Evolutionary conservation across 2,329 filamentous ascomycete genomes (phyloP).

Genomic region (Fusarium circinatum): DNA sequence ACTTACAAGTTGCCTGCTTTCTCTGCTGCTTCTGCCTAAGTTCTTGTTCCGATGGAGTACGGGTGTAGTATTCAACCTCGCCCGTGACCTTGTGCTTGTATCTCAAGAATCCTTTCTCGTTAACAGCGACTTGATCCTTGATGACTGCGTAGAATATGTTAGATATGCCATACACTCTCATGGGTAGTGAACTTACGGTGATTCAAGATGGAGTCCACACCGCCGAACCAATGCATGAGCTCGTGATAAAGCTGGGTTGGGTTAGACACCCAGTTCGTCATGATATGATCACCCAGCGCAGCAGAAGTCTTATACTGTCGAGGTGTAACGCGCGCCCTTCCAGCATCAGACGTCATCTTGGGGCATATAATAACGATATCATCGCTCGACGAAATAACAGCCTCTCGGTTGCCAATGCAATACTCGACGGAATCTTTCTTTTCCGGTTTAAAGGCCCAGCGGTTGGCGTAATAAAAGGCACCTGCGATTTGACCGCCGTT

Average conservation of each 20-base stretch:
- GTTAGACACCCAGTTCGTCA: background rate
- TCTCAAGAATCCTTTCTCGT: background rate
- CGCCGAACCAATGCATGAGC: slow-evolving; percentile 12
- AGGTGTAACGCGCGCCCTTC: background rate
- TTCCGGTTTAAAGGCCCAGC: background rate
- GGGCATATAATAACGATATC: background rate
- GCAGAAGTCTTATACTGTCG: background rate
- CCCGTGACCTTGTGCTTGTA: background rate
- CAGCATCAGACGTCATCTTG: background rate
- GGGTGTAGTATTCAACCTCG: background rate
- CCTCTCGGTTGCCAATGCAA: slow-evolving; percentile 5
- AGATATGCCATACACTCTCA: too few relatives aligned
- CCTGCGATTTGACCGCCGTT: background rate
- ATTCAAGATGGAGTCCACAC: background rate
- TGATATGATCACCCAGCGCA: background rate
- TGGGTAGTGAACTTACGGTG: too few relatives aligned
- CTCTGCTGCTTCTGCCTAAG: background rate
- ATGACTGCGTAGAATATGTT: background rate
- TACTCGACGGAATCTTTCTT: background rate
- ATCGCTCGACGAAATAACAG: background rate
- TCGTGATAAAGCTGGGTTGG: slow-evolving; percentile 6
- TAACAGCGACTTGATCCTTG: background rate
- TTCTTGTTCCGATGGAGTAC: background rate
- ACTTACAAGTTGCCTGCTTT: slow-evolving; percentile 11
- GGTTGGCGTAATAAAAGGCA: background rate